Evolutionary conservation across 1,284 basidiomycete genomes (phyloP), one percentile per base, ranked within the genome.

Genomic region (Moesziomyces parantarcticus): DNA sequence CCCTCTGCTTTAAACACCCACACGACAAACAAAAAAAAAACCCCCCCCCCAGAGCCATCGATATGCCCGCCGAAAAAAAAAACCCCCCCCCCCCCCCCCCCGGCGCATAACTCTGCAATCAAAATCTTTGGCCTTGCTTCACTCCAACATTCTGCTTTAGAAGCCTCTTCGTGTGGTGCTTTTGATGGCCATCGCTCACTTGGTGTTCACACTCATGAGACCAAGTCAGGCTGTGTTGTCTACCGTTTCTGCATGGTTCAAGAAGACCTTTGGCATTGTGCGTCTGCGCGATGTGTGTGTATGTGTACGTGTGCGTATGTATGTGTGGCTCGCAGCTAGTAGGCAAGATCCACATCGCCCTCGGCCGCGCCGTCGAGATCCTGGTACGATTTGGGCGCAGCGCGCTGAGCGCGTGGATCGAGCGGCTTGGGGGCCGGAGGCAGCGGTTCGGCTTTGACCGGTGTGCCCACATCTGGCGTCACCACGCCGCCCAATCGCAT

Each of bases 301-400:
- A n/a, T n/a, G n/a, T n/a, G n/a, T n/a, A n/a, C n/a, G n/a, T n/a
- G n/a, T n/a, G n/a, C n/a, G n/a, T n/a, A n/a, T n/a, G n/a, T n/a
- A n/a, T n/a, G n/a, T n/a, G 34, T 5, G 18, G 16, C 36, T 13
- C 14, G 5, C 18, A 36, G 16, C 44, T 57, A 77, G 50, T 77
- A 77, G 10, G 62, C 65, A 11, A 77, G 55, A 25, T 77, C 76
- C 5, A 73, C 60, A n/a, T 72, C 64, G 20, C 70, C 77, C 18
- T 69, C 63, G 7, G 64, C 68, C 13, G 65, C 72, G 13, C 69
- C 75, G 43, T 81, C 80, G 5, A 81, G 64, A 44, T 81, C 80
- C 44, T 75, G 71, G 42, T 81, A 81, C 29, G 64, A 55, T 29
- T 75, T 70, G 20, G 67, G 58, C 8, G 62, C 60, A 3, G 52